Base-by-base conservation (phyloP, 2,329 filamentous ascomycete species). In the Calonectria crousiana region DNA sequence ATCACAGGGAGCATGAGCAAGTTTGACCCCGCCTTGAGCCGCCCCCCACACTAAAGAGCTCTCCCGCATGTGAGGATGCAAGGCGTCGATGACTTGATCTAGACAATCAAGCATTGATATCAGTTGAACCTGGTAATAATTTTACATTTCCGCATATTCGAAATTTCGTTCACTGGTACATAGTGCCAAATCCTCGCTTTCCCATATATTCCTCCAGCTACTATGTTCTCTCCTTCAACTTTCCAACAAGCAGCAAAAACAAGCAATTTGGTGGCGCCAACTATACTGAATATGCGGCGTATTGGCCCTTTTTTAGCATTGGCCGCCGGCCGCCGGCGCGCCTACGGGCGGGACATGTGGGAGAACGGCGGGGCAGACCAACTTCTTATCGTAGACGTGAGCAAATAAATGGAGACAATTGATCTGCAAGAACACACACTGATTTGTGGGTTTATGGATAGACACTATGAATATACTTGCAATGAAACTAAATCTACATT, bases 251-350 rank as follows among this genome's bases (percentile, higher is more conserved):
- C 18, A 14, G 26, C 41, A n/a, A 23, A 30, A 49, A 65, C 9
- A 34, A 65, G 5, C 28, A 49, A n/a, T 65, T 26, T 23, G 20
- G 60, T 28, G 41, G 60, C 60, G 60, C 38, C 28, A 34, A 20
- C 34, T n/a, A 62, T 62, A n/a, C 36, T 32, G 16, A 26, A 47
- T 49, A 30, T 26, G 60, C 60, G 18, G 10, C 14, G 26, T 34
- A 65, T 26, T 67, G n/a, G 36, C 65, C 28, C n/a, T 38, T 32
- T 38, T 53, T 41, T 41, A n/a, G 38, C 20, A 28, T 49, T 49
- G 60, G 60, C 60, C 60, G 60, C 60, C 60, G 60, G 60, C 60
- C 60, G 60, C 60, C 60, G 60, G 41, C 60, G 60, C 60, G 60
- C 60, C 60, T 47, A 34, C 60, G 60, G 41, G 41, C 60, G 26